A percentile compares a stretch with the other conserved stretches of the same genome.
Evolutionary conservation across 768 basidiomycete species (phyloP).

Genomic region (Russula olivacea): DNA sequence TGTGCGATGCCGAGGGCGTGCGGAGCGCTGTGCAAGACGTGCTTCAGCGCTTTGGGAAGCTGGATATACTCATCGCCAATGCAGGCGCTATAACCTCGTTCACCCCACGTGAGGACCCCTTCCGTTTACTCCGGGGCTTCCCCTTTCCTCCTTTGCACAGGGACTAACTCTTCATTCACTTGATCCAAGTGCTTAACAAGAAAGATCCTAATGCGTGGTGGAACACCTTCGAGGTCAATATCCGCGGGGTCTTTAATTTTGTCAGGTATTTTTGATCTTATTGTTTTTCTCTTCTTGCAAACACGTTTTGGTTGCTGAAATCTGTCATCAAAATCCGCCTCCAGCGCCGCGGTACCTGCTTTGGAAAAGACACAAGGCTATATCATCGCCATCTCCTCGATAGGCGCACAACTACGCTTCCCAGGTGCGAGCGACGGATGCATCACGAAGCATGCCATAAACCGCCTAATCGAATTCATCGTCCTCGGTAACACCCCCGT

Average conservation of each 20-base stretch:
- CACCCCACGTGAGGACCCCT: neutral
- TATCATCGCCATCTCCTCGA: neutral
- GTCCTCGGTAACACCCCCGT: neutral
- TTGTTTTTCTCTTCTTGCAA: neutral
- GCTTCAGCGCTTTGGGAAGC: constrained; percentile 2
- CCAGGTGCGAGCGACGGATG: constrained; percentile 9
- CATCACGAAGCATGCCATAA: constrained; percentile 3
- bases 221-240: constrained; percentile 13
- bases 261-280: neutral
- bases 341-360: neutral
- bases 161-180: neutral
- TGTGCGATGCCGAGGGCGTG: neutral
- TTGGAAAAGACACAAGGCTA: constrained; percentile 1
- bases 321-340: too few relatives aligned
- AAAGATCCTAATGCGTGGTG: constrained; percentile 17
- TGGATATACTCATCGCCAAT: constrained; percentile 13
- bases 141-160: neutral
- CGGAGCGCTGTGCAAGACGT: neutral
- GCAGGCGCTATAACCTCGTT: neutral
- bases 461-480: constrained; percentile 16
- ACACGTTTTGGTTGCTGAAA: neutral
- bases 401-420: neutral
- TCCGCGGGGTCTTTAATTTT: constrained; percentile 14
- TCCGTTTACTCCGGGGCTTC: too few relatives aligned
- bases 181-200: neutral